Base-by-base conservation (phyloP, 805 yeast genomes). In the Wickerhamiella domercqiae region DNA sequence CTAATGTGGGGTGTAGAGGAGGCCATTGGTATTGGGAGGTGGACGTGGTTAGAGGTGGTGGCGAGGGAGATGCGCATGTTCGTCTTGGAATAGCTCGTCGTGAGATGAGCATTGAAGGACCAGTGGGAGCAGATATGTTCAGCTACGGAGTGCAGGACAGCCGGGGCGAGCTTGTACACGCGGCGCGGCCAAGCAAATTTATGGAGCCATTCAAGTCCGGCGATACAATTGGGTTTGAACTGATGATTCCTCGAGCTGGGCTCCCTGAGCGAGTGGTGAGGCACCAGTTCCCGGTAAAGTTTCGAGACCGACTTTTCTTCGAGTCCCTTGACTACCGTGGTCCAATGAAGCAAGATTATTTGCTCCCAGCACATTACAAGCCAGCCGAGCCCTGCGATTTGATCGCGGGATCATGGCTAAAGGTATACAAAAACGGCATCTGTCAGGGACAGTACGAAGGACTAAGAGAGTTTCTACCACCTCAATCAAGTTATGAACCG, bases 81-180 rank as follows among this genome's bases (percentile, higher is more conserved):
- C 60, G 98, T 21, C 52, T 86, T 21, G 99, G 99, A 0, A 52
- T 87, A 26, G 78, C 78, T 0, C 62, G 97, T 37, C 67, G 83
- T 43, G 97, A 87, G 51, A 90, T 94, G 2, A 71, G 83, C 35
- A 57, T 86, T 32, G 96, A 87, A 47, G 94, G 93, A 0, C 97
- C 99, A 0, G 90, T 86, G 4, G 99, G 99, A 2, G 82, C 72
- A 50, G 97, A 90, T 56, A 87, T 84, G 0, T 90, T 84, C 59
- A 87, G 95, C 0, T 87, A 90, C 56, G 96, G 94, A 2, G 51
- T 90, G 2, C 66, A 96, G 41, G 96, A 87, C 57, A 67, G 68
- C 26, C 65, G 68, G 5, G 86, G 93, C 2, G 43, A 46, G 9
- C 71, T 70, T 21, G 66, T 90, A 18, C 93, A 90, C 45, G 58